Conservation (phyloP, 176 grass and related monocot genomes). For the Avena sativa region DNA sequence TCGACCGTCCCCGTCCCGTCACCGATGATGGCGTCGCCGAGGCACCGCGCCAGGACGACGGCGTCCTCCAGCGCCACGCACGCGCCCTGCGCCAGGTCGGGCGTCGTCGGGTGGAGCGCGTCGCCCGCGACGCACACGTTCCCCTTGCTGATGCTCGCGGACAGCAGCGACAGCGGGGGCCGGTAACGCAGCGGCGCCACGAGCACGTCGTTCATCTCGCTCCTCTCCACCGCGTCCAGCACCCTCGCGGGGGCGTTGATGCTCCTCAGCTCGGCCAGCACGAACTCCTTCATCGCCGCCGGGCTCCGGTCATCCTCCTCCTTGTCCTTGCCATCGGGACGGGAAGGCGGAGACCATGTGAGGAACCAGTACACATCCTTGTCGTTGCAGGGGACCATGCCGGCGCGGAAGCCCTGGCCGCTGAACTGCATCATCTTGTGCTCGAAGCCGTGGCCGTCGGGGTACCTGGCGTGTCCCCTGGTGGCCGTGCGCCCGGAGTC, state of each 20-base stretch:
- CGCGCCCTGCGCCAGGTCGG: conserved; percentile 75
- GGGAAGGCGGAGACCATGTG: not conserved
- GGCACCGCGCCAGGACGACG: conserved; percentile 62
- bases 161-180: conserved; percentile 59
- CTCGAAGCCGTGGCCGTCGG: not conserved
- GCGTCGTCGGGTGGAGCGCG: conserved; percentile 77
- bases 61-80: conserved; percentile 72
- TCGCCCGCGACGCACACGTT: conserved; percentile 70
- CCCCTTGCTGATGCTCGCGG: conserved; percentile 55
- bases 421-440: not conserved
- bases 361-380: not conserved
- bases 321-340: not conserved
- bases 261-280: not conserved
- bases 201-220: conserved; percentile 48
- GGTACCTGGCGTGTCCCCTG: not conserved
- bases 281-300: not conserved
- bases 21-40: conserved; percentile 43
- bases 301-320: not conserved
- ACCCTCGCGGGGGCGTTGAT: not conserved
- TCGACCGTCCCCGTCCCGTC: not conserved
- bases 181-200: conserved; percentile 58
- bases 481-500: not conserved
- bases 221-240: conserved; percentile 38
- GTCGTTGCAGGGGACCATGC: not conserved
- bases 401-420: not conserved